phyloP scores from a whole-genome alignment of 495 filamentous ascomycete species.

The Penicillium alfredii region DNA sequence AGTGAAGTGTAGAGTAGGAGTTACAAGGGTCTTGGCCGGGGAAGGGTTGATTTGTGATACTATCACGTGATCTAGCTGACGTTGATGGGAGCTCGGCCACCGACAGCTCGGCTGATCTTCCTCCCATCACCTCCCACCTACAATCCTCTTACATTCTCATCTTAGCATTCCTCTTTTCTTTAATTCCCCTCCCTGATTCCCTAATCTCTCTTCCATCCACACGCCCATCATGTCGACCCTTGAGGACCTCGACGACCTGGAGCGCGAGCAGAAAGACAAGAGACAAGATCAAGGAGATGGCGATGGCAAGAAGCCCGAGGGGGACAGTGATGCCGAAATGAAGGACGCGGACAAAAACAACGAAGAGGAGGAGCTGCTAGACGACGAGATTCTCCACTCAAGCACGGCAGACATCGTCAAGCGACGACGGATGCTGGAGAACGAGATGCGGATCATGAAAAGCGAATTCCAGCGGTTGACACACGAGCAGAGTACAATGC shows the following conservation, averaged over 20 bases:
- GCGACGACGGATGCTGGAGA: constrained; percentile 80
- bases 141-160: neutral
- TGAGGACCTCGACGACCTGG: constrained; percentile 76
- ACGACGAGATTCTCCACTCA: constrained; percentile 82
- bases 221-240: constrained; percentile 75
- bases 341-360: constrained; percentile 69
- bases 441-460: constrained; percentile 97
- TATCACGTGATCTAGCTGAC: too few species aligned
- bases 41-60: too few species aligned
- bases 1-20: too few species aligned
- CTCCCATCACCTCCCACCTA: neutral
- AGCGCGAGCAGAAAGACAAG: constrained; percentile 73
- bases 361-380: constrained; percentile 71
- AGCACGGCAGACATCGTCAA: constrained; percentile 92
- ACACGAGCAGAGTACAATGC: constrained; percentile 91
- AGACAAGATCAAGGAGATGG: constrained; percentile 56
- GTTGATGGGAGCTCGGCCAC: too few species aligned
- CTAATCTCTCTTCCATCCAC: neutral
- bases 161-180: neutral
- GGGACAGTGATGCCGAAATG: constrained; percentile 80
- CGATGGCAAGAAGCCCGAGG: constrained; percentile 51
- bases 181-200: too few species aligned
- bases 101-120: constrained; percentile 3
- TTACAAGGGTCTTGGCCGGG: too few species aligned
- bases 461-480: constrained; percentile 91